Base-by-base conservation (phyloP, 2,329 filamentous ascomycete species). In the Ascochyta lentis region DNA sequence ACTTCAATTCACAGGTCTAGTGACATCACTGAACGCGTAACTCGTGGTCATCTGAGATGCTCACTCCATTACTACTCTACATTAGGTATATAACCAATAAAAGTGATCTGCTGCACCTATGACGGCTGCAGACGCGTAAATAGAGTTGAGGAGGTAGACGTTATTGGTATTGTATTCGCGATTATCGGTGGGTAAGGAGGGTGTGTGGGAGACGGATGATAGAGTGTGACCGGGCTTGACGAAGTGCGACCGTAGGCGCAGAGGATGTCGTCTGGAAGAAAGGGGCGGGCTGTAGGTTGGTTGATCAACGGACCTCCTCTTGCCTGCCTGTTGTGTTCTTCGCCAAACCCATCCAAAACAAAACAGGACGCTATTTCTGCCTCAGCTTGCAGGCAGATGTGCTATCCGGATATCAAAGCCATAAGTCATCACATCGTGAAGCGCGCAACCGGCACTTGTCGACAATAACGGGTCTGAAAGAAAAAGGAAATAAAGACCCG, bases 371-470 rank as follows among this genome's bases (percentile, higher is more conserved):
- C 61, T 62, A 64, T 59, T 59, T 61, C 63, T 66, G 64, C 65
- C 56, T 57, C 59, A 58, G 66, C 57, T 68, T 64, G 65, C 58
- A 60, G 64, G 65, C 66, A 69, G 56, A 69, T 63, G 64, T 66
- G 66, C 70, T 73, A 70, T 75, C 72, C 67, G 64, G 67, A 69
- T 69, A 69, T 69, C 67, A 68, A 73, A 75, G 68, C 73, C 74
- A 72, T 77, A 75, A 75, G 70, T 76, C 73, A 71, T 76, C 67
- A 77, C 68, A 63, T 76, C 74, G 71, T 77, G 65, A 76, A 66
- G 67, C 73, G 72, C 73, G 74, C 70, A 75, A 73, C 66, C 63
- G 71, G 70, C 70, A 72, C 61, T 65, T 61, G 61, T 65, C 61
- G 67, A 68, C 64, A 71, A 61, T 68, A 68, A 65, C 48, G 52